Evolutionary conservation across 306 rosid species (phyloP).

Genomic region (Rubus idaeus): DNA sequence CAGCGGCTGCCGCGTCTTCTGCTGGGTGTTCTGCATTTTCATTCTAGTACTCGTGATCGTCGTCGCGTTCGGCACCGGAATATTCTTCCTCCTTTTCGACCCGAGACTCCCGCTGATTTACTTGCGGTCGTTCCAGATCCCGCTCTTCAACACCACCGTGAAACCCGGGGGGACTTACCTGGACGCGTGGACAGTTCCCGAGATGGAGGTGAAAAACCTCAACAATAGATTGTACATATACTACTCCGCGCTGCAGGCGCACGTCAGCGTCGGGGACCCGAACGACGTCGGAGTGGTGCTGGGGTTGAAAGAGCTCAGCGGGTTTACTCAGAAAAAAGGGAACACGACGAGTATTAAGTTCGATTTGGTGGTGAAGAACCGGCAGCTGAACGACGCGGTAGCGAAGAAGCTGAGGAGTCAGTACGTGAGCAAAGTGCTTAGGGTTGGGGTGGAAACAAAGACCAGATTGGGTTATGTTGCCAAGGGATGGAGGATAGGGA

Average conservation of each 20-base stretch:
- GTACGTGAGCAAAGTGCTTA: conserved; percentile 35
- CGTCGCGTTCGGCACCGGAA: conserved; percentile 32
- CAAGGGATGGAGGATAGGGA: conserved; percentile 39
- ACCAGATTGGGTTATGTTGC: conserved; percentile 38
- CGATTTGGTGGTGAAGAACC: conserved; percentile 35
- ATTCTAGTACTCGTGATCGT: conserved; percentile 37
- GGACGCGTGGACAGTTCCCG: conserved; percentile 36
- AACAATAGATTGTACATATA: conserved; percentile 42
- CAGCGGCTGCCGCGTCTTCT: conserved; percentile 44
- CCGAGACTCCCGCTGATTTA: conserved; percentile 61
- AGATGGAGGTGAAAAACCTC: conserved; percentile 56
- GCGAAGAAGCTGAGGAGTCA: conserved; percentile 37
- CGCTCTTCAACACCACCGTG: conserved; percentile 29
- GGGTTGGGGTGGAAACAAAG: conserved; percentile 39
- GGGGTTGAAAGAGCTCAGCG: conserved; percentile 21
- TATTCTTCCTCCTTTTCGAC: conserved; percentile 52
- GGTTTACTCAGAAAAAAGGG: conserved; percentile 39
- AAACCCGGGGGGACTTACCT: conserved; percentile 43
- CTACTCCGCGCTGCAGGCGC: conserved; percentile 20
- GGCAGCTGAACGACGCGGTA: conserved; percentile 32
- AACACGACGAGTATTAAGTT: conserved; percentile 41
- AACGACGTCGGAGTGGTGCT: conserved; percentile 15
- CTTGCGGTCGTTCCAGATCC: conserved; percentile 50
- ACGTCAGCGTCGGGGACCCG: conserved; percentile 27
- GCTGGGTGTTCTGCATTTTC: conserved; percentile 48